phyloP scores from a whole-genome alignment of 495 filamentous ascomycete species.

The Chaetomium cochliodes region DNA sequence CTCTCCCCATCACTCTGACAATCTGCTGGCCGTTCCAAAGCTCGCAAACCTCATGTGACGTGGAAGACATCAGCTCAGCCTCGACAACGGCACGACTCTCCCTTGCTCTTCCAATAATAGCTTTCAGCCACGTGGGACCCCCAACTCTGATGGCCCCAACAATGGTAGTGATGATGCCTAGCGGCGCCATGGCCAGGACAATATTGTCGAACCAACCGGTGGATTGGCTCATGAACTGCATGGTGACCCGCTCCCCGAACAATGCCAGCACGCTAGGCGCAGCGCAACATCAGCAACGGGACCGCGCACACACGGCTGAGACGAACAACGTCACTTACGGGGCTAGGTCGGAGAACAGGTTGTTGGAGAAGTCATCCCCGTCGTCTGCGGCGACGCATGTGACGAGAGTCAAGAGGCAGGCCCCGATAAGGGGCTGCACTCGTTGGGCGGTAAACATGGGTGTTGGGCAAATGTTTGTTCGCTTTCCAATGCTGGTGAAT shows the following conservation, averaged over 20 bases:
- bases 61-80: constrained; percentile 3
- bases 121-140: neutral
- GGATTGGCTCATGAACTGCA: constrained; percentile 5
- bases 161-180: neutral
- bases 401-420: neutral
- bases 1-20: neutral
- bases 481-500: neutral
- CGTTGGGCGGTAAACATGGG: neutral
- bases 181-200: neutral
- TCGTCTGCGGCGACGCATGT: neutral
- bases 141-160: neutral
- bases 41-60: constrained; percentile 1
- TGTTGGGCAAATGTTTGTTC: neutral
- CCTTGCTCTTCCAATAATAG: constrained; percentile 1
- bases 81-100: constrained; percentile 1
- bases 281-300: neutral
- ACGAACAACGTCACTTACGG: neutral
- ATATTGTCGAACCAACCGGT: constrained; percentile 1
- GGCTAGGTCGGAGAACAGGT: constrained; percentile 1
- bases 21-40: constrained; percentile 5
- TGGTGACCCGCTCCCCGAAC: constrained; percentile 1
- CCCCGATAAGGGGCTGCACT: neutral
- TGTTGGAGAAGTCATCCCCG: constrained; percentile 4
- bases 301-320: neutral
- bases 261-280: neutral